Base-by-base conservation (phyloP, 176 grass and related monocot genomes). In the Aegilops bicornis region DNA sequence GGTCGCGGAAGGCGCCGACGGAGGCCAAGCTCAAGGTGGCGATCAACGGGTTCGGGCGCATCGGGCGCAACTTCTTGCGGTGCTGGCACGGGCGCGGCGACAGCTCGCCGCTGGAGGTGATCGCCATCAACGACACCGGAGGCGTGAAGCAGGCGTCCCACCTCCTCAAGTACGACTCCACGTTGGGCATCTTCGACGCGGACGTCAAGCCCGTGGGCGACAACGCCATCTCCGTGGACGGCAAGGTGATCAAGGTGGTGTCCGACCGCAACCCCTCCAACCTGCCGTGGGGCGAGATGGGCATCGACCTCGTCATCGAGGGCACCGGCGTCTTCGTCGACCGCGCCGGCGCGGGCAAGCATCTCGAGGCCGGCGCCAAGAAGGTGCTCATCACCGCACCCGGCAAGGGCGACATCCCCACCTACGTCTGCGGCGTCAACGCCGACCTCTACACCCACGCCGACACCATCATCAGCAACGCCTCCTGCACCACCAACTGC, bases 121-220 rank as follows among this genome's bases (percentile, higher is more conserved):
- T 96, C 82, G 94, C 91, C 70, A 90, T 96, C 91, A 96, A 96
- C 91, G 94, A 96, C 91, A 93, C 91, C 16, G 91, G 91, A 10
- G 94, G 91, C 87, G 76, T 93, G 11, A 96, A 93, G 91, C 89
- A 93, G 87, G 89, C 91, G 39, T 93, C 94, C 48, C 94, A 93
- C 91, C 91, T 96, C 43, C 94, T 96, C 85, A 96, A 96, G 82
- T 96, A 93, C 89, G 94, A 96, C 82, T 96, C 94, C 69, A 96
- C 89, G 33, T 91, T 96, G 16, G 94, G 94, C 74, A 96, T 88
- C 85, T 93, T 96, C 91, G 94, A 96, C 7, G 94, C 94, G 30
- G 82, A 96, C 82, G 94, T 96, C 71, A 89, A 89, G 91, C 89
- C 94, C 45, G 89, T 11, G 2, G 89, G 94, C 10, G 85, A 96